Percentiles rank a stretch among this genome's conserved stretches.
Conservation (phyloP, 73 alveolate species). For the Tetrahymena thermophila region DNA sequence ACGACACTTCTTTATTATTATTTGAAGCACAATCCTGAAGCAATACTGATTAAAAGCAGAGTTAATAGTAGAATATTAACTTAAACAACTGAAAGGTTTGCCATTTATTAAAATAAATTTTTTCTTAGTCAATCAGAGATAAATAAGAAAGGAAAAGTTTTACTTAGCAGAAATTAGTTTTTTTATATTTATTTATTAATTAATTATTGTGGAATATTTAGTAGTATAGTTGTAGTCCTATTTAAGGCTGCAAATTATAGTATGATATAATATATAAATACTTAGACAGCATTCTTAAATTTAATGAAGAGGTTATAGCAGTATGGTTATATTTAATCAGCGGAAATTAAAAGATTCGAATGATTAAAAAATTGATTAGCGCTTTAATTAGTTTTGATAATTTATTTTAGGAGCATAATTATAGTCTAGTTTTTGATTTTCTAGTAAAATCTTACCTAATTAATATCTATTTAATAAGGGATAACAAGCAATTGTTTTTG, state of each 20-base stretch:
- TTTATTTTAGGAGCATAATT: background rate
- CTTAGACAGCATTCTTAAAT: background rate
- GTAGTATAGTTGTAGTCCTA: background rate
- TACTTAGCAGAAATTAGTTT: background rate
- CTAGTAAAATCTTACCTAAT: background rate
- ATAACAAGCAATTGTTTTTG: background rate
- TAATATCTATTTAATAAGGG: background rate
- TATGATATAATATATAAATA: background rate
- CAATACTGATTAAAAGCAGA: background rate
- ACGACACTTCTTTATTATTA: constrained; percentile 8
- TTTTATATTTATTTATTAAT: background rate
- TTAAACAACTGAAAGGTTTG: background rate
- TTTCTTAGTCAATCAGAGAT: too few relatives aligned
- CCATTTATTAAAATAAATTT: background rate
- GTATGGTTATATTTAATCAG: background rate
- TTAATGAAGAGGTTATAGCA: background rate
- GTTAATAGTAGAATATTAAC: background rate
- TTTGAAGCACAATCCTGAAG: constrained; percentile 3
- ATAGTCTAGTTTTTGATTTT: background rate
- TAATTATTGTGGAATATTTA: background rate
- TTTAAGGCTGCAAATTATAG: background rate
- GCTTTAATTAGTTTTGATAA: background rate
- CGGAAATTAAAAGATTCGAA: background rate
- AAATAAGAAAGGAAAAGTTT: background rate
- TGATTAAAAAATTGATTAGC: background rate